Evolutionary conservation across 1,284 basidiomycete species (phyloP).

Genomic region (Trametes versicolor): DNA sequence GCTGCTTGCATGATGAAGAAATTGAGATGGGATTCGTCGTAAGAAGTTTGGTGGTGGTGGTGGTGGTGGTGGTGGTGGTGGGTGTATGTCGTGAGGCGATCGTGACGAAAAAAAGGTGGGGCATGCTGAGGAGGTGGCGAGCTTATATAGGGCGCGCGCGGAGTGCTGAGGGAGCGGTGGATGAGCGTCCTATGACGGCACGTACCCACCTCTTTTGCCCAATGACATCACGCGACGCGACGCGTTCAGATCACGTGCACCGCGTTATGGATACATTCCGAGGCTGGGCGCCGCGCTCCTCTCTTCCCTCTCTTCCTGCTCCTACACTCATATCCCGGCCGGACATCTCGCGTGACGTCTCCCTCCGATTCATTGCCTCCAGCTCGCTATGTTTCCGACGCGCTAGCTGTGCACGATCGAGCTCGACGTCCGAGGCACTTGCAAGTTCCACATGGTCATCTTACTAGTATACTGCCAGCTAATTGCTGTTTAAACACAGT

Average conservation of each 20-base stretch:
- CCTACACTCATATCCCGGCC: neutral
- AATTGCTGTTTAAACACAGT: no score
- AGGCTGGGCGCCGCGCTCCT: neutral
- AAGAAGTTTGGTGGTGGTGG: no score
- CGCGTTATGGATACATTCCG: neutral
- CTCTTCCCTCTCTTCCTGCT: neutral
- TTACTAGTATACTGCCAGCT: no score
- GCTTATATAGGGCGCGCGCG: slow-evolving; percentile 5
- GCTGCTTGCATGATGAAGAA: slow-evolving; percentile 46
- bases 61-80: no score
- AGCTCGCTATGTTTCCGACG: no score
- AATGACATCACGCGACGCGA: slow-evolving; percentile 34
- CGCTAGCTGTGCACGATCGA: no score
- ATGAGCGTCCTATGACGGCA: slow-evolving; percentile 32
- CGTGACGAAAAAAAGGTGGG: slow-evolving; percentile 9
- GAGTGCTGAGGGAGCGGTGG: slow-evolving; percentile 1
- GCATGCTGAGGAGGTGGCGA: neutral
- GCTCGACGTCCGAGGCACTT: no score
- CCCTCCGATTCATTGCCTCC: neutral
- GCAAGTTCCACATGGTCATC: no score
- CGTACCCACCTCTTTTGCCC: slow-evolving; percentile 6
- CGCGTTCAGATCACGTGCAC: slow-evolving; percentile 27
- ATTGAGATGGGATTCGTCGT: neutral
- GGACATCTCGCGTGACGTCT: no score
- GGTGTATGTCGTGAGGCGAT: neutral